Conservation (phyloP, 768 basidiomycete genomes). For the Russula lepida region DNA sequence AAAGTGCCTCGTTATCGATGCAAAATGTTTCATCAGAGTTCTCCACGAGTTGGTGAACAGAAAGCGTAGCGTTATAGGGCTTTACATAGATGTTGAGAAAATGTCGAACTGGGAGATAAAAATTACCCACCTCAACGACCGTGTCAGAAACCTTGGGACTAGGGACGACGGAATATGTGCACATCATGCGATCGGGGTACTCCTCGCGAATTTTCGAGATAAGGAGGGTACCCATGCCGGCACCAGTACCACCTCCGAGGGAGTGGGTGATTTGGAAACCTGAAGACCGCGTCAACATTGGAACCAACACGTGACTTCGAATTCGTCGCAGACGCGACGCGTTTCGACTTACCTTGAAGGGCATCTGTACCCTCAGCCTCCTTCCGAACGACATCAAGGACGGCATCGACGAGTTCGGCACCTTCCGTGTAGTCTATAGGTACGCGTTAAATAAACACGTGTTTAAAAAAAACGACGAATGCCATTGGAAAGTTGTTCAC, state of each 20-base stretch:
- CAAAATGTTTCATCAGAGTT: slow-evolving; percentile 99
- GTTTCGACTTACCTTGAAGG: slow-evolving; percentile 72
- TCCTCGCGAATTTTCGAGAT: slow-evolving; percentile 99
- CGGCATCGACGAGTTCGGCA: slow-evolving; percentile 96
- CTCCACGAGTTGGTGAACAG: slow-evolving; percentile 97
- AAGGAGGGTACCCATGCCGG: slow-evolving; percentile 98
- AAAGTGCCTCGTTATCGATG: slow-evolving; percentile 98
- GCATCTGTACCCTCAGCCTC: slow-evolving; percentile 97
- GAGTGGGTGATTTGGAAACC: slow-evolving; percentile 99
- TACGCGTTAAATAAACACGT: slow-evolving; percentile 15
- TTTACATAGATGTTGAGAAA: slow-evolving; percentile 23
- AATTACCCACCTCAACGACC: slow-evolving; percentile 71
- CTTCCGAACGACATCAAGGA: slow-evolving; percentile 97
- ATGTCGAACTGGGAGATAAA: background rate
- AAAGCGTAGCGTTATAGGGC: slow-evolving; percentile 98
- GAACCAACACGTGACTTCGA: slow-evolving; percentile 18
- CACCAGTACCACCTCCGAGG: slow-evolving; percentile 97
- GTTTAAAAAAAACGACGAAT: background rate
- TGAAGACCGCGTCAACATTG: slow-evolving; percentile 25
- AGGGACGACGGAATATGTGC: slow-evolving; percentile 97
- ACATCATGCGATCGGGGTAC: slow-evolving; percentile 99
- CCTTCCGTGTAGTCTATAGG: slow-evolving; percentile 83
- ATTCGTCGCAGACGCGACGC: slow-evolving; percentile 14
- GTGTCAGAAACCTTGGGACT: slow-evolving; percentile 98
- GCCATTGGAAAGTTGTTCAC: slow-evolving; percentile 30